Evolutionary conservation across 495 filamentous ascomycete species (phyloP), one percentile per base, ranked within the genome.

Genomic region (Hypoxylon perforatum): DNA sequence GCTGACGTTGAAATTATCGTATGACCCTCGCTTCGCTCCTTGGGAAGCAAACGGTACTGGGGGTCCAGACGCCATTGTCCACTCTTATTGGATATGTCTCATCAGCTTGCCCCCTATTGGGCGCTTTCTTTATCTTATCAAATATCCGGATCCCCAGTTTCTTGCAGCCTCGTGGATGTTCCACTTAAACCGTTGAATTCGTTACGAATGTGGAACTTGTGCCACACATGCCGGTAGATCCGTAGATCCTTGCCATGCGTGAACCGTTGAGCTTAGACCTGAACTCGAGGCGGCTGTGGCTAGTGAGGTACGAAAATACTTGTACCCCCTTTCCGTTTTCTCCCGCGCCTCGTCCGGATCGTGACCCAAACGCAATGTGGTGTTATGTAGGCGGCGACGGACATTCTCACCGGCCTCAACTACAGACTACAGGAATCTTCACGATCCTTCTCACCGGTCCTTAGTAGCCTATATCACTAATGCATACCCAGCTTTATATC

Each of bases 1-100:
- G 72, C 69, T 75, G 57, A 65, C 45, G 18, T 48, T 57, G 45
- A 59, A 61, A 64, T 62, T 23, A 75, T 75, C 72, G 72, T 75
- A 75, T 71, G 72, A 75, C 70, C 60, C 41, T 55, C 59, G 69
- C 69, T 68, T 72, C 46, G 46, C 54, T 53, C 30, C 42, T 50
- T 55, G 50, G 42, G 54, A 28, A 62, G 57, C n/a, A 57, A 65
- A 21, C 47, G 55, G 52, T 45, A 19, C 38, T 46, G 48, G 54
- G 60, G 38, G 50, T 67, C 59, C 57, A 67, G 68, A 61, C 33
- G 68, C 44, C 11, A 48, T 4, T 25, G 10, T 19, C 22, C 39
- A 25, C 17, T 56, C 9, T 61, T 19, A 69, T 69, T 69, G 61
- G 66, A 12, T 30, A 38, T 47, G 19, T 17, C 14, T 0, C 25